A percentile compares a stretch with the other conserved stretches of the same genome.
phyloP scores from a whole-genome alignment of 1,284 basidiomycete species.

The Sutorius eximius region DNA sequence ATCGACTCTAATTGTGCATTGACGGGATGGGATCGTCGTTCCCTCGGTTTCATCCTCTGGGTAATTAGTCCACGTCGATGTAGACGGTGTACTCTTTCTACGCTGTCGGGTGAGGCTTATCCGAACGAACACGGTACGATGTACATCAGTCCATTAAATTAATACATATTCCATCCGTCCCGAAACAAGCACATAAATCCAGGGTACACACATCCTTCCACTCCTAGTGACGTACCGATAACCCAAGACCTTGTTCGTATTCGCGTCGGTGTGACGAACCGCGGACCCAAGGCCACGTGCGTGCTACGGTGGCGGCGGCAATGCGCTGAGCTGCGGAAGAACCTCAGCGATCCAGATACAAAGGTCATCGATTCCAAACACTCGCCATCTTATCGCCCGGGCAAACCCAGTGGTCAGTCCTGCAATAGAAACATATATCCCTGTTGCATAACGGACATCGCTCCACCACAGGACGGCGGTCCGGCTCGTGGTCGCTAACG shows the following conservation, averaged over 20 bases:
- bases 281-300: too few species aligned
- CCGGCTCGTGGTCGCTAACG: neutral
- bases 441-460: constrained; percentile 3
- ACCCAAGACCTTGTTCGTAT: neutral
- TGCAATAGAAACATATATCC: constrained; percentile 5
- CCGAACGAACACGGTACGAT: neutral
- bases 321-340: neutral
- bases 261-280: neutral
- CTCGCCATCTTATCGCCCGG: neutral
- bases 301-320: neutral
- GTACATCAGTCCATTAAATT: neutral
- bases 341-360: neutral
- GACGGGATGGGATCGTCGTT: too few species aligned
- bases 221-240: neutral
- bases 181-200: neutral
- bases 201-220: neutral
- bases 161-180: neutral
- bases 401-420: neutral
- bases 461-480: neutral
- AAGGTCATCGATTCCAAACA: neutral
- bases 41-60: too few species aligned
- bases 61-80: too few species aligned
- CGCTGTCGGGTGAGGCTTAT: neutral
- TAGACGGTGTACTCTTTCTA: too few species aligned
- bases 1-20: too few species aligned